These are phyloP conservation scores for Skeletonema potamos DNA, from an alignment of 108 stramenopile species.

Conservation along the genomic window DNA sequence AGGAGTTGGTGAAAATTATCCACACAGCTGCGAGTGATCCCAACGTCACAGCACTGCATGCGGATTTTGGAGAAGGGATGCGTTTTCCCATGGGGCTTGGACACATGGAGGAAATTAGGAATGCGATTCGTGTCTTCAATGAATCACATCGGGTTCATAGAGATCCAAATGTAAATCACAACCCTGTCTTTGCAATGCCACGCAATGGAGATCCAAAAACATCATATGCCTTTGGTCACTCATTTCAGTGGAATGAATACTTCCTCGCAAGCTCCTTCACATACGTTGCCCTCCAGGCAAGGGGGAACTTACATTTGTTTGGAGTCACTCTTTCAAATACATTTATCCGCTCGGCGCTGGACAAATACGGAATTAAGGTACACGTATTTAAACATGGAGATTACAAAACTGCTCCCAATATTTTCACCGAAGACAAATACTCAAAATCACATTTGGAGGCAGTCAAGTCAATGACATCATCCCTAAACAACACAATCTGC, in stretches of 20 bases:
- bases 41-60: conserved; percentile 62
- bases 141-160: conserved; percentile 69
- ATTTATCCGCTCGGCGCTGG: conserved; percentile 56
- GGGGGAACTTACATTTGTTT: conserved; percentile 66
- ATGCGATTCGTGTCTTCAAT: conserved; percentile 68
- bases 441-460: conserved; percentile 57
- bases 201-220: conserved; percentile 32
- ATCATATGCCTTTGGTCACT: conserved; percentile 44
- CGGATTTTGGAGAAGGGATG: conserved; percentile 64
- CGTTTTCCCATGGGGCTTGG: conserved; percentile 57
- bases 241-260: conserved; percentile 67
- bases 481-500: conserved; percentile 55
- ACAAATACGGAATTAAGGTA: conserved; percentile 68
- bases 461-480: conserved; percentile 38
- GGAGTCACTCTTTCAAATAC: conserved; percentile 48
- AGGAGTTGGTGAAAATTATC: conserved; percentile 62
- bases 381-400: conserved; percentile 82
- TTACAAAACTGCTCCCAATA: conserved; percentile 78
- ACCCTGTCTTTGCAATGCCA: conserved; percentile 53
- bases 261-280: conserved; percentile 69
- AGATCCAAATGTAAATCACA: conserved; percentile 52
- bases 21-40: conserved; percentile 72
- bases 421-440: conserved; percentile 60
- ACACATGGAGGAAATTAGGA: conserved; percentile 75
- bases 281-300: conserved; percentile 60